A percentile compares a stretch with the other conserved stretches of the same genome.
phyloP scores from a whole-genome alignment of 305 asterid species.

The Fraxinus greggii region DNA sequence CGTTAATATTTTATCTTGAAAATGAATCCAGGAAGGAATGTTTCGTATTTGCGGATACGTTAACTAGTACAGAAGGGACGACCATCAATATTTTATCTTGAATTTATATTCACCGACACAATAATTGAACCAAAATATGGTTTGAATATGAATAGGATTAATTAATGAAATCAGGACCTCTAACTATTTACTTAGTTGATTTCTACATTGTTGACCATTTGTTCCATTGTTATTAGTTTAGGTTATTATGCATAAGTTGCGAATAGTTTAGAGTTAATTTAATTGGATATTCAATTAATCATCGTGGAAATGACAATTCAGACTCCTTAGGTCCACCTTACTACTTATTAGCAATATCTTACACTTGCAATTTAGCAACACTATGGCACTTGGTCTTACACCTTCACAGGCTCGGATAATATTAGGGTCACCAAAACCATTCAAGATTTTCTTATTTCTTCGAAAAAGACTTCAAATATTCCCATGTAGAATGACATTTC shows the following conservation, averaged over 20 bases:
- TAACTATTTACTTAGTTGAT: not conserved
- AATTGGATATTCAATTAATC: not conserved
- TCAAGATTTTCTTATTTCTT: not conserved
- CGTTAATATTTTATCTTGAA: not conserved
- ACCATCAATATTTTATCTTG: not conserved
- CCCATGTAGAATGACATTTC: not conserved
- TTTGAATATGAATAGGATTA: not conserved
- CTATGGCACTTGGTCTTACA: not conserved
- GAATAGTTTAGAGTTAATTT: no score
- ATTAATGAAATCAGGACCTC: not conserved
- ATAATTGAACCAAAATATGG: not conserved
- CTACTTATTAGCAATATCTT: not conserved
- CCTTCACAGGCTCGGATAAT: not conserved
- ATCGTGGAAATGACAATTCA: not conserved
- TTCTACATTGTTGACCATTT: not conserved
- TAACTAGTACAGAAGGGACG: not conserved
- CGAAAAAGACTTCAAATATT: not conserved
- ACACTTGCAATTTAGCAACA: not conserved
- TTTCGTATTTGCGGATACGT: not conserved
- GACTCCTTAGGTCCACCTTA: not conserved
- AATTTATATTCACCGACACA: not conserved
- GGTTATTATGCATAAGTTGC: not conserved
- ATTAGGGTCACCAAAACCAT: not conserved
- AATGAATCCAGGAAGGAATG: not conserved
- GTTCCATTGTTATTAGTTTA: not conserved